phyloP scores from a whole-genome alignment of 2,329 filamentous ascomycete species.

The Cadophora malorum region DNA sequence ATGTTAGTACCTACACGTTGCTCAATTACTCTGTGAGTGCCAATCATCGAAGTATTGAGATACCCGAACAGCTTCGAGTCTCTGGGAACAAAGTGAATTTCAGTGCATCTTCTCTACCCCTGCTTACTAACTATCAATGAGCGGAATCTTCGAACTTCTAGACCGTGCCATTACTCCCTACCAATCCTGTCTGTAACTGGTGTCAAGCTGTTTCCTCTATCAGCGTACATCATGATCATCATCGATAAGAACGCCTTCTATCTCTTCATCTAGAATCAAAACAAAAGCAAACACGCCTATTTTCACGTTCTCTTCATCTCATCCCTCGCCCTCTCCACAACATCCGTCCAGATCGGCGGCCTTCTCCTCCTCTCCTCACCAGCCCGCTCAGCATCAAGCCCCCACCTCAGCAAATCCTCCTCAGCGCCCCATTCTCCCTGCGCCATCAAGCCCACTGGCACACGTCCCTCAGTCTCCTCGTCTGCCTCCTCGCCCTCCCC shows the following conservation, averaged over 20 bases:
- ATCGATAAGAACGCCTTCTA: background rate
- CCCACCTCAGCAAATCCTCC: conserved; percentile 65
- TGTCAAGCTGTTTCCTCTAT: background rate
- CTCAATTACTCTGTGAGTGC: too few species aligned
- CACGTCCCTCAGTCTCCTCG: conserved; percentile 54
- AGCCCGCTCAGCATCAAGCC: conserved; percentile 56
- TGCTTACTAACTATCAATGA: background rate
- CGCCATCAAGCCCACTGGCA: conserved; percentile 67
- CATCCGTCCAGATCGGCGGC: conserved; percentile 35
- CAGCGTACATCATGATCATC: background rate
- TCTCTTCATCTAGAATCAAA: background rate
- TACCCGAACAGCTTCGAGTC: too few species aligned
- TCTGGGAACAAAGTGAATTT: background rate
- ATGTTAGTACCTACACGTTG: too few species aligned
- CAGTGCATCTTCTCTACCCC: background rate
- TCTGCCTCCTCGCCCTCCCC: conserved; percentile 31
- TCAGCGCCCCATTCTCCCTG: conserved; percentile 71
- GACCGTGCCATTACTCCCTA: background rate
- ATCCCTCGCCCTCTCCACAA: conserved; percentile 31
- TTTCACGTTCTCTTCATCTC: conserved; percentile 26
- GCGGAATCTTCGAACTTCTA: background rate
- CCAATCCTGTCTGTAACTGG: background rate
- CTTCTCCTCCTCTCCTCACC: conserved; percentile 26
- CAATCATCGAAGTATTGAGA: too few species aligned
- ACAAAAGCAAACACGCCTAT: background rate